phyloP scores from a whole-genome alignment of 2,329 filamentous ascomycete genomes.

The Fusarium sp. region DNA sequence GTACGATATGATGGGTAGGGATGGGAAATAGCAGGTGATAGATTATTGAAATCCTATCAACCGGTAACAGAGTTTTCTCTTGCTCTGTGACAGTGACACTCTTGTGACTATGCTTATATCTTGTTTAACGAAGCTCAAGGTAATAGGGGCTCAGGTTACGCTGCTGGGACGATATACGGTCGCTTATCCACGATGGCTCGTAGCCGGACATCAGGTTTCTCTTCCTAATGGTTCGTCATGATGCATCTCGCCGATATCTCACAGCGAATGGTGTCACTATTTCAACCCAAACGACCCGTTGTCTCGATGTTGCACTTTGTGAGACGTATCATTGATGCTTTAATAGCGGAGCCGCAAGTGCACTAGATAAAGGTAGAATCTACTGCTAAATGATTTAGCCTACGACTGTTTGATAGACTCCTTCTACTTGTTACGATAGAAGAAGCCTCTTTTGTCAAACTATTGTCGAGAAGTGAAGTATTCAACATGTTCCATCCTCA shows the following conservation, averaged over 20 bases:
- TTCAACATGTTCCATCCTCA: constrained; percentile 16
- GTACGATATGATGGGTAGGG: constrained; percentile 35
- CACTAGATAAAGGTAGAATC: background rate
- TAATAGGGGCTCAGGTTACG: background rate
- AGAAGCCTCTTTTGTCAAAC: background rate
- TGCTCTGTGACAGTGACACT: background rate
- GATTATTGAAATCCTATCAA: constrained; percentile 24
- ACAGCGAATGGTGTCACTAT: constrained; percentile 12
- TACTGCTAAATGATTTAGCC: background rate
- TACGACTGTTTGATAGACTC: background rate
- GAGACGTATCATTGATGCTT: constrained; percentile 14
- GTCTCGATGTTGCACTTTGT: constrained; percentile 12
- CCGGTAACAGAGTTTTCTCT: background rate
- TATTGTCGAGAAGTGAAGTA: background rate
- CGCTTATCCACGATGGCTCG: background rate
- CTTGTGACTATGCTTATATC: background rate
- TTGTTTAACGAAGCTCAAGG: background rate
- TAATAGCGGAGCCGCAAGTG: constrained; percentile 13
- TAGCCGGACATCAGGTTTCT: background rate
- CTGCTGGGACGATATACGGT: background rate
- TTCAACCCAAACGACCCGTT: background rate
- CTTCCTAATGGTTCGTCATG: constrained; percentile 2
- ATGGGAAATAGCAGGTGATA: constrained; percentile 17
- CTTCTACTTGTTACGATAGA: background rate
- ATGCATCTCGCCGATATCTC: constrained; percentile 20